Conservation (phyloP, 2,329 filamentous ascomycete genomes). For the Clonostachys byssicola region DNA sequence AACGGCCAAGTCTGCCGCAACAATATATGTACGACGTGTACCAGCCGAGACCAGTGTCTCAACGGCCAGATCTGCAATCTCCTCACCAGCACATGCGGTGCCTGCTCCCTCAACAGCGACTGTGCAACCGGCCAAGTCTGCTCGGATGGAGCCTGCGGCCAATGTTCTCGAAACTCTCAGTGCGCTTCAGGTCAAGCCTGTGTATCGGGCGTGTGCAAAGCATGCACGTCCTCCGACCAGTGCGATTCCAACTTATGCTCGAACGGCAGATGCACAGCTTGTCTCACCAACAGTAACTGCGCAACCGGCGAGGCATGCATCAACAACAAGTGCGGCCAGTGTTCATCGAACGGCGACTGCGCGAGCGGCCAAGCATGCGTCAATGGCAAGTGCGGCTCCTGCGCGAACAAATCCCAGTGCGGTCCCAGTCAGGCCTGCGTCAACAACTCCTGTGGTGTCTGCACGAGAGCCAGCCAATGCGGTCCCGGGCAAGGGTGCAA, state of each 20-base stretch:
- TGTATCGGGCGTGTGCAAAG: not conserved
- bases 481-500: not conserved
- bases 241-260: too few species aligned
- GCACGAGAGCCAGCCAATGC: slow-evolving; percentile 5
- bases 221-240: not conserved
- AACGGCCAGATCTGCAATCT: slow-evolving; percentile 1
- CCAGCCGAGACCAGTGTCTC: slow-evolving; percentile 2
- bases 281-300: not conserved
- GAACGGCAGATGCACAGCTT: too few species aligned
- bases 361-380: slow-evolving; percentile 5
- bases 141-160: not conserved
- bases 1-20: slow-evolving; percentile 6
- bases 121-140: slow-evolving; percentile 7
- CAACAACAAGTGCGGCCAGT: not conserved
- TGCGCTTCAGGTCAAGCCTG: not conserved
- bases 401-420: not conserved
- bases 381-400: not conserved
- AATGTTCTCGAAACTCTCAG: not conserved
- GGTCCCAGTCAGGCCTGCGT: slow-evolving; percentile 3
- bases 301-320: not conserved
- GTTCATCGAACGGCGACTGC: slow-evolving; percentile 2
- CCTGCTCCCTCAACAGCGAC: not conserved
- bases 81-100: slow-evolving; percentile 9
- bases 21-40: slow-evolving; percentile 2
- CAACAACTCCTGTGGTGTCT: slow-evolving; percentile 2